Percentiles rank a stretch among this genome's conserved stretches.
Conservation (phyloP, 306 rosid species). For the Prunus mongolica region DNA sequence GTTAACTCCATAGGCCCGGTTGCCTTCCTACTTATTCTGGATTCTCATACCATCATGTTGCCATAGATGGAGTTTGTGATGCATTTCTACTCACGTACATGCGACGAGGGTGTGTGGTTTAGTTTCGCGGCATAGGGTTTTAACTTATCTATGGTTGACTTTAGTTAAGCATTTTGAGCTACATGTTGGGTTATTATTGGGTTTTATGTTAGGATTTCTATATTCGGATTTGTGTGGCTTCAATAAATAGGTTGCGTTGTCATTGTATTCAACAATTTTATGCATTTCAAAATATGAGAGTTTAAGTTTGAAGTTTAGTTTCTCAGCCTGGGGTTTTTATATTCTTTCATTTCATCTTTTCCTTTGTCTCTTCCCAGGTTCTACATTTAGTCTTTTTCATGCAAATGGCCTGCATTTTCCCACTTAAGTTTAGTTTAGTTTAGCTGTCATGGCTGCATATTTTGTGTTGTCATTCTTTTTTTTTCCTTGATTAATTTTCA, state of each 20-base stretch:
- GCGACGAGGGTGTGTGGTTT: background rate
- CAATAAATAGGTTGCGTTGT: background rate
- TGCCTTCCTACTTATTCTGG: background rate
- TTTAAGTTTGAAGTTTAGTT: background rate
- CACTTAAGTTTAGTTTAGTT: background rate
- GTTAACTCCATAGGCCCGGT: background rate
- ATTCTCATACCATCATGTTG: background rate
- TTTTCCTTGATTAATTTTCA: background rate
- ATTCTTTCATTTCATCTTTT: background rate
- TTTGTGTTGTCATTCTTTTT: background rate
- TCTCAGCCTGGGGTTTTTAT: background rate
- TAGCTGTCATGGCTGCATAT: background rate
- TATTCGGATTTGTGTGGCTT: background rate
- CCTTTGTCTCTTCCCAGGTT: background rate
- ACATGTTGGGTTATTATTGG: background rate
- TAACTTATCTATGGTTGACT: background rate
- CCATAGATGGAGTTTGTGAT: background rate
- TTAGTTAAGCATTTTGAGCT: background rate
- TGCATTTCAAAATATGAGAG: background rate
- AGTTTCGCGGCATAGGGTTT: background rate
- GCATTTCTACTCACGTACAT: no score
- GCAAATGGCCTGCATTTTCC: background rate
- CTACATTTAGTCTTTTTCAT: background rate
- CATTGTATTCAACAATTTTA: no score
- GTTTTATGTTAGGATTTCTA: background rate